Conservation (phyloP, 805 yeast genomes). For the Yamadazyma tumulicola region DNA sequence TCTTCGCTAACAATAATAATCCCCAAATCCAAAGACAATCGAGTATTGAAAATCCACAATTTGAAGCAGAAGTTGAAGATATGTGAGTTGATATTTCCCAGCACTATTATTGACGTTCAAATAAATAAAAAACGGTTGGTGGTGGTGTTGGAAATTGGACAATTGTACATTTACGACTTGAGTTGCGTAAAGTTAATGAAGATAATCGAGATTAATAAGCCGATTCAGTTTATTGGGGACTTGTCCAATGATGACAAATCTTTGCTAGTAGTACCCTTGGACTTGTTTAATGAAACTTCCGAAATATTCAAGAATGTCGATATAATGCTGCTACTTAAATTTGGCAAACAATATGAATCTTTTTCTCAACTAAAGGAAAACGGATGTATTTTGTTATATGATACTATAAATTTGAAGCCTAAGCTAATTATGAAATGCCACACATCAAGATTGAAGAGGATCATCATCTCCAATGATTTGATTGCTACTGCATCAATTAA, state of each 20-base stretch:
- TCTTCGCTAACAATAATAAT: slow-evolving; percentile 40
- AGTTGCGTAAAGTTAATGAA: slow-evolving; percentile 78
- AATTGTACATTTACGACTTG: slow-evolving; percentile 84
- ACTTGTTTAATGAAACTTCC: slow-evolving; percentile 25
- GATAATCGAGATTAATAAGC: slow-evolving; percentile 28
- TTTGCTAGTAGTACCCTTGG: slow-evolving; percentile 33
- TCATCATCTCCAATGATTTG: slow-evolving; percentile 22
- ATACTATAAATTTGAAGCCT: slow-evolving; percentile 31
- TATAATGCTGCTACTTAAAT: slow-evolving; percentile 8
- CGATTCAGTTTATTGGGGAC: slow-evolving; percentile 28
- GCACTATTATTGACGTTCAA: slow-evolving; percentile 64
- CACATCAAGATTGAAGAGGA: slow-evolving; percentile 30
- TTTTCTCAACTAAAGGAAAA: background rate
- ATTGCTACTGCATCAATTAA: slow-evolving; percentile 42
- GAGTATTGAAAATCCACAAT: slow-evolving; percentile 37
- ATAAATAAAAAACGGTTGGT: slow-evolving; percentile 80
- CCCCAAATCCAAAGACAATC: slow-evolving; percentile 24
- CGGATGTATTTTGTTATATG: slow-evolving; percentile 28
- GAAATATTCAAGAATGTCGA: slow-evolving; percentile 23
- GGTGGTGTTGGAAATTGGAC: slow-evolving; percentile 69
- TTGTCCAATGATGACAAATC: slow-evolving; percentile 34
- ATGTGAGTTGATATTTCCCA: slow-evolving; percentile 86
- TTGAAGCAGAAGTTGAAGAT: slow-evolving; percentile 48
- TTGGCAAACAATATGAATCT: slow-evolving; percentile 13
- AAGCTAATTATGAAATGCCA: slow-evolving; percentile 38